These are phyloP conservation scores for Fraxinus baroniana DNA, from an alignment of 305 asterid species.

Conservation along the genomic window DNA sequence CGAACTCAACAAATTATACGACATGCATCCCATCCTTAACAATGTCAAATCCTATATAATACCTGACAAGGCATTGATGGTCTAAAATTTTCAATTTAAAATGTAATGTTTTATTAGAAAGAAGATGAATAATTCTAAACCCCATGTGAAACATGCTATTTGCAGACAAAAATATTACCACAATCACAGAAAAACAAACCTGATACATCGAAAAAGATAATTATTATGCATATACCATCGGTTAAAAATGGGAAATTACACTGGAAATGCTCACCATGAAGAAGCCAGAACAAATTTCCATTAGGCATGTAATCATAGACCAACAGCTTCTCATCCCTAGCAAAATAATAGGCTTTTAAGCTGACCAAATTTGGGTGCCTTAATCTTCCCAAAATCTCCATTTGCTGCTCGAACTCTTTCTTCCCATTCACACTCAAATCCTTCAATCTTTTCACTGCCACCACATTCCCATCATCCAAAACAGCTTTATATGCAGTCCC, in stretches of 20 bases:
- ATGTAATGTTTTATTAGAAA: neutral
- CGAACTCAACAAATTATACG: neutral
- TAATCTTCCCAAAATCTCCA: constrained; percentile 83
- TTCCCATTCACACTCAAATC: constrained; percentile 62
- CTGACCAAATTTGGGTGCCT: constrained; percentile 77
- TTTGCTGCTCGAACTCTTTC: constrained; percentile 87
- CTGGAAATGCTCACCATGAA: constrained; percentile 64
- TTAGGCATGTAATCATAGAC: constrained; percentile 45
- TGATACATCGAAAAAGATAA: neutral
- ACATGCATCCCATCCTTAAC: neutral
- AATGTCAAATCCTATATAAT: neutral
- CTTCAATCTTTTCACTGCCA: constrained; percentile 88
- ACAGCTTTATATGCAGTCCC: constrained; percentile 95
- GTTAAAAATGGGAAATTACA: neutral
- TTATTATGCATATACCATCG: neutral
- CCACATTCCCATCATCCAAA: constrained; percentile 81
- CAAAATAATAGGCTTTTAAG: constrained; percentile 82
- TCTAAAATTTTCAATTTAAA: neutral
- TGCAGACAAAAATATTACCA: neutral
- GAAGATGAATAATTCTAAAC: neutral
- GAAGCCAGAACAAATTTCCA: constrained; percentile 84
- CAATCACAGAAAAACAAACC: neutral
- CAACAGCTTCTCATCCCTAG: constrained; percentile 79
- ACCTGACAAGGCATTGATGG: neutral
- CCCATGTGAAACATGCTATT: neutral